Percentiles rank a stretch among this genome's conserved stretches.
Evolutionary conservation across 345 rosid species (phyloP).

Genomic region (Cardiospermum halicacabum): DNA sequence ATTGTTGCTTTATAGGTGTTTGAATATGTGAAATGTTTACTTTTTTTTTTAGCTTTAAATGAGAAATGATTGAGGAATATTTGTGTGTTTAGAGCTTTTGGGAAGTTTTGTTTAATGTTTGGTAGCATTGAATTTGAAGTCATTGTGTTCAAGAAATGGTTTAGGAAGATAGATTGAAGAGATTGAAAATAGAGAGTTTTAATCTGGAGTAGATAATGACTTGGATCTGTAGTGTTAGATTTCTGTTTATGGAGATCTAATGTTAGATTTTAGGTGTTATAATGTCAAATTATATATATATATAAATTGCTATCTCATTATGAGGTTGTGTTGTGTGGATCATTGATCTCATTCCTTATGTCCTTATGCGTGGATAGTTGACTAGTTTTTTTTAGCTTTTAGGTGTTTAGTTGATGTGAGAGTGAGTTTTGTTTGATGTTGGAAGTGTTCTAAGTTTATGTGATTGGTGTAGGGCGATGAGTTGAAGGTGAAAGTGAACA

Average conservation of each 20-base stretch:
- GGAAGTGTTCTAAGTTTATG: not conserved
- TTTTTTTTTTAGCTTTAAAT: not conserved
- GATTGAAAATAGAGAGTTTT: not conserved
- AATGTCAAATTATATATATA: not conserved
- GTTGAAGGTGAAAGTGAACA: constrained; percentile 87
- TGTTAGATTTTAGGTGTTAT: not conserved
- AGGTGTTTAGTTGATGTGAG: not conserved
- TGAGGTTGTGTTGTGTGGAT: not conserved
- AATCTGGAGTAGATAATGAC: not conserved
- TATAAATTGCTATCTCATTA: not conserved
- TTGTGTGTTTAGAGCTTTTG: too few species aligned
- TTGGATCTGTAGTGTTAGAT: constrained; percentile 2
- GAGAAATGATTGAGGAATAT: not conserved
- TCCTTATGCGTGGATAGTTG: not conserved
- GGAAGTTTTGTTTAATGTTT: not conserved
- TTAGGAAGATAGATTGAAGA: not conserved
- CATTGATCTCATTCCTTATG: not conserved
- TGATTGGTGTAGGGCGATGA: constrained; percentile 54
- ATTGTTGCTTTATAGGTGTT: not conserved
- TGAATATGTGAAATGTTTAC: not conserved
- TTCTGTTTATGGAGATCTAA: not conserved
- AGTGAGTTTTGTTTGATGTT: not conserved
- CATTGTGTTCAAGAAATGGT: too few species aligned
- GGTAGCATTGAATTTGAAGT: too few species aligned
- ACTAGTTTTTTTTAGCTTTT: not conserved